A percentile compares a stretch with the other conserved stretches of the same genome.
Evolutionary conservation across 495 filamentous ascomycete genomes (phyloP).

Genomic region (Pyrenula massariospora): DNA sequence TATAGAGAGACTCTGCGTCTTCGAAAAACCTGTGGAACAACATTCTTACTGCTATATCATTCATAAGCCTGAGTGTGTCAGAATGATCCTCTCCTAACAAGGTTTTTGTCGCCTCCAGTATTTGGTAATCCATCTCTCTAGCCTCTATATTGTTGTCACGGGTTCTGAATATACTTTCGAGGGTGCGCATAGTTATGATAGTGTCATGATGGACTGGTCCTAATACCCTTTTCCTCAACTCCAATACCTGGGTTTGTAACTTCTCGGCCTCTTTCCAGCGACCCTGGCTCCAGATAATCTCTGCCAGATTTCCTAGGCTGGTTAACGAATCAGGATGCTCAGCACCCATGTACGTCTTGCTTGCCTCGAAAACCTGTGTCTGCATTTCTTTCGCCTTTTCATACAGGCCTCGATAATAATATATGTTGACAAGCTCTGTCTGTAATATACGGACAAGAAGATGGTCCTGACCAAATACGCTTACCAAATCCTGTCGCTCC

Average conservation of each 20-base stretch:
- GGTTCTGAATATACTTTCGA: constrained; percentile 1
- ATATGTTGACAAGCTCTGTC: too few relatives aligned
- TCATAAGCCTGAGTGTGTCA: too few relatives aligned
- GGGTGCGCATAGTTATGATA: constrained; percentile 6
- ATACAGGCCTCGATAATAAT: too few relatives aligned
- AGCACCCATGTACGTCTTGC: constrained; percentile 1
- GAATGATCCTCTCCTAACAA: not conserved
- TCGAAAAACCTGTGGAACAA: too few relatives aligned
- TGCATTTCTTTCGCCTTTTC: constrained; percentile 7
- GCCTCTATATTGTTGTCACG: not conserved
- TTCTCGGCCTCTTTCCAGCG: constrained; percentile 8
- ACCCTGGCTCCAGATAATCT: constrained; percentile 1
- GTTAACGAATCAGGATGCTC: constrained; percentile 9
- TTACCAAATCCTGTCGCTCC: too few relatives aligned
- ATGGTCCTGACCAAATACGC: too few relatives aligned
- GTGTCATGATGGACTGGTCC: constrained; percentile 13
- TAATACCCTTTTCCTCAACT: constrained; percentile 5
- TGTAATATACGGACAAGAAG: too few relatives aligned
- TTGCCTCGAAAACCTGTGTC: not conserved
- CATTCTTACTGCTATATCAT: too few relatives aligned
- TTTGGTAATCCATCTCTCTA: not conserved
- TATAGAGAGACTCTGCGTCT: too few relatives aligned
- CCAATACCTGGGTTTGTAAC: constrained; percentile 9
- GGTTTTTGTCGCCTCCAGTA: not conserved
- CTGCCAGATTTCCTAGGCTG: constrained; percentile 4